Percentiles rank a stretch among this genome's conserved stretches.
These are phyloP conservation scores for Fraxinus americana DNA, from an alignment of 257 asterid species.

Conservation along the genomic window DNA sequence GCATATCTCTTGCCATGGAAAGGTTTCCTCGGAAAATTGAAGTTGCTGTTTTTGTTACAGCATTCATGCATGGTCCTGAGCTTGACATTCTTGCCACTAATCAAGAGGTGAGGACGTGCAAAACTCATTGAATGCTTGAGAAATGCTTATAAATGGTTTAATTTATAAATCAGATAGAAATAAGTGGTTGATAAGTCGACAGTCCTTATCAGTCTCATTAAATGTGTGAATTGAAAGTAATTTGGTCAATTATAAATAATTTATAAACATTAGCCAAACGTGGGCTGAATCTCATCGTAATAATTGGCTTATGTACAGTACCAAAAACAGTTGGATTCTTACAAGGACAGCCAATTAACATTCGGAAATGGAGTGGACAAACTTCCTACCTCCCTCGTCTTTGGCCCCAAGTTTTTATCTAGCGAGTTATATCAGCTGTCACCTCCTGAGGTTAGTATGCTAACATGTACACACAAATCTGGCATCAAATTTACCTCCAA, in stretches of 20 bases:
- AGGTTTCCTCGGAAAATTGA: conserved; percentile 33
- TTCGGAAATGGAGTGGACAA: conserved; percentile 30
- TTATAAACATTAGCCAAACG: too few relatives aligned
- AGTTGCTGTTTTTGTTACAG: conserved; percentile 41
- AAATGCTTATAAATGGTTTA: too few relatives aligned
- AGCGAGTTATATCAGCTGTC: conserved; percentile 38
- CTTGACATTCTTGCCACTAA: neutral
- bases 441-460: conserved; percentile 41
- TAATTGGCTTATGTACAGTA: conserved; percentile 12
- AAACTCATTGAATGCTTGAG: neutral
- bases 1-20: conserved; percentile 44
- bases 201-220: too few relatives aligned
- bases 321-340: conserved; percentile 26
- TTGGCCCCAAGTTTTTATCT: conserved; percentile 40
- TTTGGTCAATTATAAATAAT: too few relatives aligned
- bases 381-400: conserved; percentile 34
- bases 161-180: neutral
- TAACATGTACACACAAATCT: neutral
- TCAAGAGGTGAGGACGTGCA: conserved; percentile 23
- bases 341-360: conserved; percentile 26
- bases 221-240: neutral
- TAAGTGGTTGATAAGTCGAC: too few relatives aligned
- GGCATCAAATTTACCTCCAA: too few relatives aligned
- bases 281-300: too few relatives aligned
- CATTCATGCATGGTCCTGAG: conserved; percentile 40